Base-by-base conservation (phyloP, 768 basidiomycete genomes). In the Pleurotus citrinopileatus region DNA sequence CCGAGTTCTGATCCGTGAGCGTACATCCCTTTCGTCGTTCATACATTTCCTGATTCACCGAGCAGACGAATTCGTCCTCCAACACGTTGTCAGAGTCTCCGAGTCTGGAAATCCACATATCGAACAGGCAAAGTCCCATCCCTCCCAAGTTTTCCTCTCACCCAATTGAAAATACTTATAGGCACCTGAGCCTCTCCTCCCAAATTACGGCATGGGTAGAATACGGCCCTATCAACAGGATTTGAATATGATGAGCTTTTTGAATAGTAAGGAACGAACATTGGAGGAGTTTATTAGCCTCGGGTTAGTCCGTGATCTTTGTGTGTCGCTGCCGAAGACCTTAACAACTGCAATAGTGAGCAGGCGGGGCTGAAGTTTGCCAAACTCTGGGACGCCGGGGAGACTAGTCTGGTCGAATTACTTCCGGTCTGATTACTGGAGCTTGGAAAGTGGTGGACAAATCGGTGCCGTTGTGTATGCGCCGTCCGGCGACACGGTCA, bases 121-220 rank as follows among this genome's bases (percentile, higher is more conserved):
- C 4, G 28, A 59, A 13, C 54, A 52, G 42, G 52, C 42, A 32
- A 38, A n/a, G 15, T 9, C 32, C 25, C 15, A 40, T 12, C 19
- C 23, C 42, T 12, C 9, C 7, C 26, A 8, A 27, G 10, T 38
- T 42, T 36, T 12, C 19, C n/a, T 28, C 27, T 23, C 42, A 26
- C 34, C 36, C 0, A 42, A 52, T 7, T 32, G 23, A 42, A 0
- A 40, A 52, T 10, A 57, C 34, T 47, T 32, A 40, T 57, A 65
- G 56, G 77, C 75, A 0, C 78, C 77, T 0, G 70, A 72, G 50
- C 79, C 77, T 0, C 62, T 82, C 45, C 66, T 80, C 2, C 70
- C 79, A 4, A 80, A 79, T 60, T 79, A 72, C 48, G 78, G 77
- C 15, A 66, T 70, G 5, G 78, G 74, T 1, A 66, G 64, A 37